phyloP scores from a whole-genome alignment of 208 protist species.

The Leptomonas seymouri region DNA sequence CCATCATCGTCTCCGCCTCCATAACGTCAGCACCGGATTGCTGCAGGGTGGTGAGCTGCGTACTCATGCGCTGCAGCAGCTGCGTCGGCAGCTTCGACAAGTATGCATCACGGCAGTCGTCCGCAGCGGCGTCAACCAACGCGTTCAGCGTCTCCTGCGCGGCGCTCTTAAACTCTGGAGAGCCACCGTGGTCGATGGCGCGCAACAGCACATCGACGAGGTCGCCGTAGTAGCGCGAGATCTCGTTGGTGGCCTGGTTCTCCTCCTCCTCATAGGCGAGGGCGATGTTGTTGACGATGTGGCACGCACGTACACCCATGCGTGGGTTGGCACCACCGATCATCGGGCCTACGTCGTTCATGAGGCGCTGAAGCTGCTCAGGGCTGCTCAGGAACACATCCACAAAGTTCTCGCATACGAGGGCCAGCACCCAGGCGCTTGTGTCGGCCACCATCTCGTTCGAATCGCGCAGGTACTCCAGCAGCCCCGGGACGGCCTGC shows the following conservation, averaged over 20 bases:
- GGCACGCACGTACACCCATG: constrained; percentile 92
- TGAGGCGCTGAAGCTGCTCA: constrained; percentile 67
- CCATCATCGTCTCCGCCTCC: constrained; percentile 77
- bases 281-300: constrained; percentile 95
- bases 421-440: constrained; percentile 93
- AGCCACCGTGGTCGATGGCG: constrained; percentile 74
- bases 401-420: constrained; percentile 93
- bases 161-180: constrained; percentile 75
- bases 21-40: constrained; percentile 26
- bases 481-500: constrained; percentile 84
- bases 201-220: constrained; percentile 64
- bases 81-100: constrained; percentile 77
- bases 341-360: constrained; percentile 73
- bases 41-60: constrained; percentile 36
- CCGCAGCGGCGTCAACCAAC: constrained; percentile 85
- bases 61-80: constrained; percentile 68
- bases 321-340: constrained; percentile 55
- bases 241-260: constrained; percentile 69
- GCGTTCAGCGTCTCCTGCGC: constrained; percentile 95
- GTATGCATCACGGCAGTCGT: constrained; percentile 58
- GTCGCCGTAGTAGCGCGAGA: constrained; percentile 89
- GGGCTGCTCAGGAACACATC: constrained; percentile 68
- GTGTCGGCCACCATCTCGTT: constrained; percentile 93
- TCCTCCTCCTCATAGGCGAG: constrained; percentile 86
- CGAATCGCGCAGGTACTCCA: constrained; percentile 87